These are phyloP conservation scores for Tricholoma saponaceum DNA, from an alignment of 768 basidiomycete species.

Conservation along the genomic window DNA sequence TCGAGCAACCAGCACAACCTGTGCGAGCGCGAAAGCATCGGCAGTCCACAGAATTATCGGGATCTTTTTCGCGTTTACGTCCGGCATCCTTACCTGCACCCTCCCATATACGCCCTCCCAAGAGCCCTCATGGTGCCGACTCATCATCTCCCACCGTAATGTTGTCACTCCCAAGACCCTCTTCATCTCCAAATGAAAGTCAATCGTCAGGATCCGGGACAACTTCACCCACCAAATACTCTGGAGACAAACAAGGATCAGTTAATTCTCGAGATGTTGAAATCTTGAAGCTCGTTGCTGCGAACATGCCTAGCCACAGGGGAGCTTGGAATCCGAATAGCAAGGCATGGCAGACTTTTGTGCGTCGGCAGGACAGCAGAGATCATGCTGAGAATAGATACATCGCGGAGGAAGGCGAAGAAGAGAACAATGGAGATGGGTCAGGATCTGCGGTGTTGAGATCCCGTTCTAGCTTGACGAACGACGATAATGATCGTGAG, in stretches of 20 bases:
- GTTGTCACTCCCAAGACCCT: slow-evolving; percentile 24
- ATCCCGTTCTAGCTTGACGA: slow-evolving; percentile 3
- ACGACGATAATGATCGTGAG: slow-evolving; percentile 9
- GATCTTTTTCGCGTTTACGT: slow-evolving; percentile 56
- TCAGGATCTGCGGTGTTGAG: background rate
- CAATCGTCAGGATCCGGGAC: background rate
- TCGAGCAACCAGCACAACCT: slow-evolving; percentile 35
- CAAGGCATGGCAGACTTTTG: slow-evolving; percentile 61
- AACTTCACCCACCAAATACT: slow-evolving; percentile 1
- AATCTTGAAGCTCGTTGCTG: slow-evolving; percentile 61
- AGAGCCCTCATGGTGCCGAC: slow-evolving; percentile 35
- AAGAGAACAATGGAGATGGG: slow-evolving; percentile 26
- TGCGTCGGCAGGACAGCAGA: slow-evolving; percentile 30
- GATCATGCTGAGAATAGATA: slow-evolving; percentile 12
- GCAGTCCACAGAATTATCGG: slow-evolving; percentile 40
- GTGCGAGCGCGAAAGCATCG: slow-evolving; percentile 28
- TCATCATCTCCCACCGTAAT: slow-evolving; percentile 31
- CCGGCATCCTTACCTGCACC: slow-evolving; percentile 68
- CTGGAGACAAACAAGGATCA: slow-evolving; percentile 2
- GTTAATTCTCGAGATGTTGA: slow-evolving; percentile 38
- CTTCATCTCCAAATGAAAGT: slow-evolving; percentile 6
- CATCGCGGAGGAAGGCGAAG: slow-evolving; percentile 31
- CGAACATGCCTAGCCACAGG: slow-evolving; percentile 65
- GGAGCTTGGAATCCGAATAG: slow-evolving; percentile 65
- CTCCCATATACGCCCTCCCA: slow-evolving; percentile 49